A percentile compares a stretch with the other conserved stretches of the same genome.
Conservation (phyloP, 2,329 filamentous ascomycete species). For the Trichoderma aggressivum region DNA sequence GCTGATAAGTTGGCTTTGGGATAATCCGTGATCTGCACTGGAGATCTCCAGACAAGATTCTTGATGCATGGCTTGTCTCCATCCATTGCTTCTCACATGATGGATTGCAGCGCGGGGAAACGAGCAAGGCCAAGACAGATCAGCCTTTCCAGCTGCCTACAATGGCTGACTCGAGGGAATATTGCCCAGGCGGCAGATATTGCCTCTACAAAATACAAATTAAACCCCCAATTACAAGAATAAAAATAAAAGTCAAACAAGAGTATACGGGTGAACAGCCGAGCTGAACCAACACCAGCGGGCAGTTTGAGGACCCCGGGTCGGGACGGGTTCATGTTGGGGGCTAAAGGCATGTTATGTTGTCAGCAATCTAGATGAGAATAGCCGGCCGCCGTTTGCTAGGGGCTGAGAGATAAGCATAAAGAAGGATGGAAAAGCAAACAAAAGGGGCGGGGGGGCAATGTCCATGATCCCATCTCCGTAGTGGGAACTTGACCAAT, state of each 20-base stretch:
- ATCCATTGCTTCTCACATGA: neutral
- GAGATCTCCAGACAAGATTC: neutral
- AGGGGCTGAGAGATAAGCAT: constrained; percentile 10
- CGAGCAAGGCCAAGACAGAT: neutral
- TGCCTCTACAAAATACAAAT: neutral
- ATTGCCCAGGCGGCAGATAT: neutral
- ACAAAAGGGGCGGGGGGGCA: neutral
- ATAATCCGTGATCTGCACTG: neutral
- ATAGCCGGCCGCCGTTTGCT: neutral
- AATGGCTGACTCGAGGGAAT: neutral
- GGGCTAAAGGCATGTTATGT: neutral
- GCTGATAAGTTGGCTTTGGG: neutral
- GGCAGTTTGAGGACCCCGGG: neutral
- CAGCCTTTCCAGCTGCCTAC: neutral
- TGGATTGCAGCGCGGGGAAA: constrained; percentile 4
- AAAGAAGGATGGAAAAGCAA: neutral
- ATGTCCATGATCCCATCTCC: neutral
- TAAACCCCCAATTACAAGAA: neutral
- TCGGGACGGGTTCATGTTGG: neutral
- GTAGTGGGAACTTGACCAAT: neutral
- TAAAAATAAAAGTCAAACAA: neutral
- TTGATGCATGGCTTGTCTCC: neutral
- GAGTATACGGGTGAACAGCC: neutral
- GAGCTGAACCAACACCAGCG: neutral
- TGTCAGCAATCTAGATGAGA: constrained; percentile 4